Base-by-base conservation (phyloP, 768 basidiomycete species). In the Paxillus ammoniavirescens region DNA sequence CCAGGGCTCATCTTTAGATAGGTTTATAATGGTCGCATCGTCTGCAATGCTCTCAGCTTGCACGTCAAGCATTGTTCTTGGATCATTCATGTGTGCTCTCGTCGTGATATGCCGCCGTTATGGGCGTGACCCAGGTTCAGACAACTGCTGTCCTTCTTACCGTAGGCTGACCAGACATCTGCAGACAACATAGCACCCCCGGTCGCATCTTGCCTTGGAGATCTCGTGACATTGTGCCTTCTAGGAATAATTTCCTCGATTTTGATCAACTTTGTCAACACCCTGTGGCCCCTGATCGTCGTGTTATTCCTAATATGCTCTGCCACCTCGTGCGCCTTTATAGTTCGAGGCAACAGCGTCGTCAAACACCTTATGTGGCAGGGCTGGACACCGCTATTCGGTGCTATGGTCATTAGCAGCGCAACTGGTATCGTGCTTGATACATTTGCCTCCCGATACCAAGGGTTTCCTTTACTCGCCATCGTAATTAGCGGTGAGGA, bases 181-280 rank as follows among this genome's bases (percentile, higher is more conserved):
- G 7, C 63, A 93, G 94, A 97, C 66, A 99, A 99, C 68, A 95
- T 98, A 59, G 90, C 95, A 2, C 92, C 97, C 0, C 94, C 97
- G 0, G 78, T 98, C 8, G 97, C 97, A 0, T 83, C 93, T 3
- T 93, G 91, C 61, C 78, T 98, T 2, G 96, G 97, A 5, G 97
- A 98, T 64, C 78, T 99, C 33, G 78, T 98, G 47, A 96, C 96
- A 0, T 82, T 99, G 45, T 78, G 84, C 54, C 83, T 98, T 50
- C 74, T 98, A 26, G 91, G 88, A n/a, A 52, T 74, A 15, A 76
- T 87, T n/a, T 86, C 91, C 6, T 80, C 87, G 2, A 55, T 82
- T n/a, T 79, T 96, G 53, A 82, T 93, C 42, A 72, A 75, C 42
- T 77, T 82, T 57, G 73, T 91, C 37, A 74, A 83, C 64, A 88